Evolutionary conservation across 441 rosid species (phyloP).

Genomic region (Gossypium schwendimanii): DNA sequence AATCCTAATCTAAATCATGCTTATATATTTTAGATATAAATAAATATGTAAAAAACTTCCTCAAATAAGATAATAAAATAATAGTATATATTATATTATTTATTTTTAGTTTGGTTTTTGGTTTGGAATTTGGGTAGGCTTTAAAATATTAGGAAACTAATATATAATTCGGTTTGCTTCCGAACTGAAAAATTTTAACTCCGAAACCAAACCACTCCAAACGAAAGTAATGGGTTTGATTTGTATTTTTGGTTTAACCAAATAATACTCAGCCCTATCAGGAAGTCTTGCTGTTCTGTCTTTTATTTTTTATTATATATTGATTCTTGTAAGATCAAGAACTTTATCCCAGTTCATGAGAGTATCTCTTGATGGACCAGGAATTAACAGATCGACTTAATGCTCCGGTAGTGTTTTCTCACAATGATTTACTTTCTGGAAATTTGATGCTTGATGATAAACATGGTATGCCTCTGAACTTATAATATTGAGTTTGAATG

Average conservation of each 20-base stretch:
- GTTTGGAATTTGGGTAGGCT: no score
- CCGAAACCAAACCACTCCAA: no score
- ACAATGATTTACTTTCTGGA: constrained; percentile 92
- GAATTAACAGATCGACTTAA: constrained; percentile 69
- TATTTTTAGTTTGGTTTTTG: no score
- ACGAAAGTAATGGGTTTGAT: no score
- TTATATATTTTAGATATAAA: no score
- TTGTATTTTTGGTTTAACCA: neutral
- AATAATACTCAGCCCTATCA: neutral
- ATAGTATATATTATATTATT: no score
- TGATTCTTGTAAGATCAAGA: constrained; percentile 4
- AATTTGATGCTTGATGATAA: constrained; percentile 83
- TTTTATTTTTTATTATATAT: constrained; percentile 12
- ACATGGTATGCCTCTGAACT: constrained; percentile 41
- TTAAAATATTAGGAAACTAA: no score
- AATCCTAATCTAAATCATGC: no score
- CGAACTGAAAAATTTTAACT: no score
- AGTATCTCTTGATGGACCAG: constrained; percentile 47
- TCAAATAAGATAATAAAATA: no score
- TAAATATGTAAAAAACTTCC: no score
- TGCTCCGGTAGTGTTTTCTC: constrained; percentile 81
- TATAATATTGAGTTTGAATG: neutral
- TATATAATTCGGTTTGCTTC: no score
- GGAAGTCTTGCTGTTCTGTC: neutral
- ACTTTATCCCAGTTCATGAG: constrained; percentile 13